Evolutionary conservation across 495 filamentous ascomycete species (phyloP).

Genomic region (Durotheca rogersii): DNA sequence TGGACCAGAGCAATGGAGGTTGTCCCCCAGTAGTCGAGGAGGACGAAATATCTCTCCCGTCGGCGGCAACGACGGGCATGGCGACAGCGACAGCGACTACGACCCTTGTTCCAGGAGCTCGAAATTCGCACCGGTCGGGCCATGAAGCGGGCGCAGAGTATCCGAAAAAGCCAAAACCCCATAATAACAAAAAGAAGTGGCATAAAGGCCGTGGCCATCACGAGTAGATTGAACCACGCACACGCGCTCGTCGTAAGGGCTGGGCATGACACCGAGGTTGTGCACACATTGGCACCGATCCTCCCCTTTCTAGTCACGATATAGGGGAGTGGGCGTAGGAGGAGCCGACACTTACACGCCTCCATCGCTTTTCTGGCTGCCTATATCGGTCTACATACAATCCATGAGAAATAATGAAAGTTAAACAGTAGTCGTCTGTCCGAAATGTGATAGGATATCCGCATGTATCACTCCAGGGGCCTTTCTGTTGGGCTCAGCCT

Average conservation of each 20-base stretch:
- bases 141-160: conserved; percentile 31
- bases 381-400: no score
- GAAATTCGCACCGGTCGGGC: conserved; percentile 21
- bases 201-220: conserved; percentile 32
- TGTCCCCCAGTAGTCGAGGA: conserved; percentile 30
- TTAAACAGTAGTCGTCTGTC: no score
- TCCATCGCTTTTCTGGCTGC: no score
- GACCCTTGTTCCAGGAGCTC: conserved; percentile 22
- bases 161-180: conserved; percentile 30
- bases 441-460: no score
- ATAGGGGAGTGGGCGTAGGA: no score
- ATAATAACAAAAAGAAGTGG: conserved; percentile 33
- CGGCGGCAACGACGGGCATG: conserved; percentile 17
- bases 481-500: no score
- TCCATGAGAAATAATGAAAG: no score
- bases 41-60: conserved; percentile 21
- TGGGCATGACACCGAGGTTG: not conserved
- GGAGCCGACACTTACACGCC: no score
- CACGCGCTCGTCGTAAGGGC: not conserved
- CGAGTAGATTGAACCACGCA: not conserved
- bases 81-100: no score
- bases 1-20: conserved; percentile 20
- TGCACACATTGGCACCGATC: no score
- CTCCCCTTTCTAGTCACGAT: no score
- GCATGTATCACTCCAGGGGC: no score